Evolutionary conservation across 768 basidiomycete species (phyloP), one percentile per base, ranked within the genome.

Genomic region (Mycena indigotica): DNA sequence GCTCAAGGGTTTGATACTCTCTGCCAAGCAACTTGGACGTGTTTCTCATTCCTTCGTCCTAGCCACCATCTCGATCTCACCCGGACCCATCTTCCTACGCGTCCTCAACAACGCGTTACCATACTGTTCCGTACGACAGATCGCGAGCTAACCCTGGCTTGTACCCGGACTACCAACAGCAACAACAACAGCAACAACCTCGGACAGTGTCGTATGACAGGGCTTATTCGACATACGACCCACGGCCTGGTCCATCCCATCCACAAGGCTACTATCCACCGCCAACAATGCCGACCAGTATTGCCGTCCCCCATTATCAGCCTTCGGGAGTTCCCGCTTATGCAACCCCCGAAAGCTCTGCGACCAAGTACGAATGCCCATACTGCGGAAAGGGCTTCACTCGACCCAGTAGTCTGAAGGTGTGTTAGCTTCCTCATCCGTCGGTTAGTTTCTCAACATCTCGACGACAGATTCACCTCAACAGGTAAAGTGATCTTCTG

Each of bases 321-420:
- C 21, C 57, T 5, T 57, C 57, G 17, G 61, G 61, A 35, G 32
- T 63, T 48, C 48, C 44, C 1, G 55, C 48, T 26, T 63, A 51
- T 53, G 62, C 55, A 38, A 52, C 46, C 19, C 62, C 65, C 10
- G 60, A 57, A n/a, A 56, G 46, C 19, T 28, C 49, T 6, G 21
- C 71, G 17, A 65, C 79, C 53, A 88, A 86, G 71, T 91, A 92
- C 66, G 88, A 90, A 63, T 93, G 90, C 66, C 73, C 70, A 28
- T 90, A 88, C 70, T 93, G 90, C 69, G 85, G 86, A 26, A 93
- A 92, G 69, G 84, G 85, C 19, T 93, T 93, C 73, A 91, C 83
- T 66, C 81, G 90, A 24, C 90, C 90, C 0, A 91, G 89, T 61
- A 93, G 90, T 72, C 80, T 93, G 66, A 91, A 84, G 83, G 90